Conservation (phyloP, 2,329 filamentous ascomycete genomes). For the Periconia sp. region DNA sequence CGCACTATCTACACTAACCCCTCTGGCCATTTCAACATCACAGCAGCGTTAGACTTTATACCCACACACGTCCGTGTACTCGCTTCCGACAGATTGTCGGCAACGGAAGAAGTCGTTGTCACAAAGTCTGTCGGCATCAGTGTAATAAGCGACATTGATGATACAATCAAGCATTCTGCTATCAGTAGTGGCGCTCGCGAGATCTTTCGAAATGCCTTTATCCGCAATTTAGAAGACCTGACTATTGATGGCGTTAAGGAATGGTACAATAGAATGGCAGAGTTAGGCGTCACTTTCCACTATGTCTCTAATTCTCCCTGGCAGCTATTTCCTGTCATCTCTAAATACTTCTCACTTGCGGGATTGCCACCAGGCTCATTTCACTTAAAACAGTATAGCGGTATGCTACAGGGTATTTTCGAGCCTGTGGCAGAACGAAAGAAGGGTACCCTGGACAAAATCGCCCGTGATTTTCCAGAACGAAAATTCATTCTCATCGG, state of each 20-base stretch:
- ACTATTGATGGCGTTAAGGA: slow-evolving; percentile 84
- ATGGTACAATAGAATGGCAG: slow-evolving; percentile 80
- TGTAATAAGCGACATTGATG: slow-evolving; percentile 95
- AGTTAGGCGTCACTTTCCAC: slow-evolving; percentile 84
- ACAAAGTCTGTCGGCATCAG: slow-evolving; percentile 81
- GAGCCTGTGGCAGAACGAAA: slow-evolving; percentile 96
- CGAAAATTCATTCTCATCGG: slow-evolving; percentile 89
- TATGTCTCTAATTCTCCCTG: slow-evolving; percentile 99
- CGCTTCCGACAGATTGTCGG: slow-evolving; percentile 81
- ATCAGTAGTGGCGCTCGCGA: slow-evolving; percentile 85
- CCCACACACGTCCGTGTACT: slow-evolving; percentile 88
- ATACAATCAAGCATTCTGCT: slow-evolving; percentile 94
- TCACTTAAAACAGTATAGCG: slow-evolving; percentile 93
- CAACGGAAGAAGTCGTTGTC: slow-evolving; percentile 74
- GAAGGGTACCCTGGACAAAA: slow-evolving; percentile 80
- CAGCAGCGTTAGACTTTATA: slow-evolving; percentile 82
- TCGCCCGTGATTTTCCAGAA: slow-evolving; percentile 86
- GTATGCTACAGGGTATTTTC: slow-evolving; percentile 97
- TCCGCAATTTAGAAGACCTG: slow-evolving; percentile 79
- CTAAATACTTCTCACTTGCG: slow-evolving; percentile 78
- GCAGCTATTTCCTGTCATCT: slow-evolving; percentile 91
- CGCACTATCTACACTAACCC: slow-evolving; percentile 84
- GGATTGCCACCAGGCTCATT: slow-evolving; percentile 85
- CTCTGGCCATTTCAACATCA: slow-evolving; percentile 81
- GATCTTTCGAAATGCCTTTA: slow-evolving; percentile 95